phyloP scores from a whole-genome alignment of 2,329 filamentous ascomycete genomes.

The Chrysoporthe puriensis region DNA sequence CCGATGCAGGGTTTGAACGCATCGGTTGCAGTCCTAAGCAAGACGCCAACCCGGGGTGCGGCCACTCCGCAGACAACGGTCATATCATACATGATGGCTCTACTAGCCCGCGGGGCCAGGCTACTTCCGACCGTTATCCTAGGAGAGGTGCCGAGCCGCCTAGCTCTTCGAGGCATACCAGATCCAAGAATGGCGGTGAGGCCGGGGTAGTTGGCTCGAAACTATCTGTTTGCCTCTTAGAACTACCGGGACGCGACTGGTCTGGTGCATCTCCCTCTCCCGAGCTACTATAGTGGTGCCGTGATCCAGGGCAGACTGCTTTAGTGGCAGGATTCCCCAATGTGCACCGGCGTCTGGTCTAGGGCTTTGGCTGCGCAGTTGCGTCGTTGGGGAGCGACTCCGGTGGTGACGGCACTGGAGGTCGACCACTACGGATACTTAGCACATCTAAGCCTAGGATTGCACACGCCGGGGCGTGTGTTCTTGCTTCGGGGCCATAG shows the following conservation, averaged over 20 bases:
- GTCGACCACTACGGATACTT: neutral
- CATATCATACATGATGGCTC: neutral
- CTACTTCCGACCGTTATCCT: neutral
- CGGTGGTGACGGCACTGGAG: neutral
- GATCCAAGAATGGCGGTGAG: conserved; percentile 8
- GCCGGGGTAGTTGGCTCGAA: neutral
- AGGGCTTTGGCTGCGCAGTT: neutral
- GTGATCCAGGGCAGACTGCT: neutral
- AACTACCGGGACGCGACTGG: neutral
- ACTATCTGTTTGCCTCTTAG: too few species aligned
- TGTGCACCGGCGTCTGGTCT: neutral
- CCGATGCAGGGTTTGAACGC: neutral
- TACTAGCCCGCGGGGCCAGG: neutral
- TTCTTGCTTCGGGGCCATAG: neutral
- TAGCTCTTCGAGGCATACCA: neutral
- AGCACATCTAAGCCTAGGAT: neutral
- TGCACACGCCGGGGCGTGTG: neutral
- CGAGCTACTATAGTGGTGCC: neutral
- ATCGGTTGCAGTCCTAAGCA: neutral
- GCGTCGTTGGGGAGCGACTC: neutral
- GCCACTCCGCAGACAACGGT: neutral
- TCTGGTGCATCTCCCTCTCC: neutral
- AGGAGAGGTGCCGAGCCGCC: neutral
- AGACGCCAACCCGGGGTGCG: neutral
- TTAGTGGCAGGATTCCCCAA: neutral